Evolutionary conservation across 441 rosid genomes (phyloP), one percentile per base, ranked within the genome.

Genomic region (Arabidopsis lyrata): DNA sequence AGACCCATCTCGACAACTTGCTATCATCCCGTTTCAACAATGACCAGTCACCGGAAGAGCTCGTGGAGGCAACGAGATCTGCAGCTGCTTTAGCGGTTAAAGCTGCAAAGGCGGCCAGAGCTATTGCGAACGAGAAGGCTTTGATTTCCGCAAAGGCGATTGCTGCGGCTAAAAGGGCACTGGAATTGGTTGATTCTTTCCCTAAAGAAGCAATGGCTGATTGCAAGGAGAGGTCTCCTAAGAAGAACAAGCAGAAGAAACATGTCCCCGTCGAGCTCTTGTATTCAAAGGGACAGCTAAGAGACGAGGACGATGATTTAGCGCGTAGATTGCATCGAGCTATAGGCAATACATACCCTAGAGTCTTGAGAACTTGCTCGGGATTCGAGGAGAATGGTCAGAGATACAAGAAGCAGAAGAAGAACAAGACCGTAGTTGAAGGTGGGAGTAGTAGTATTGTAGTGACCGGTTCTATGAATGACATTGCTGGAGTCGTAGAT

Each of bases 241-340:
- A 73, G 74, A 93, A 80, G 85, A 90, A 85, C 53, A 94, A 89
- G 89, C 82, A 81, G 74, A 92, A 89, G 89, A 92, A 95, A 87
- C 99, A 92, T 78, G 97, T 91, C 10, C 95, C 89, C 6, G 91
- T 95, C 63, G 90, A 92, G 72, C 83, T 85, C 62, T 76, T 95
- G 87, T 92, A 95, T 86, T 81, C 86, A 63, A 92, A 87, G 69
- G 87, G 84, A 62, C 81, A 35, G 15, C 0, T 57, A 4, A 57
- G 77, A 50, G 73, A 42, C 68, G 76, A 82, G 60, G 78, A 87
- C 68, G 97, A 90, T 54, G 92, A 85, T 63, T 79, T 92, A 55
- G 88, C 95, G 24, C 84, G 78, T 54, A 87, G 81, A 73, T 73
- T 94, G 82, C 90, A 88, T 73, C 86, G 84, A 54, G 91, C 81